These are phyloP conservation scores for Bruguiera sexangula DNA, from an alignment of 345 rosid genomes.

Conservation along the genomic window DNA sequence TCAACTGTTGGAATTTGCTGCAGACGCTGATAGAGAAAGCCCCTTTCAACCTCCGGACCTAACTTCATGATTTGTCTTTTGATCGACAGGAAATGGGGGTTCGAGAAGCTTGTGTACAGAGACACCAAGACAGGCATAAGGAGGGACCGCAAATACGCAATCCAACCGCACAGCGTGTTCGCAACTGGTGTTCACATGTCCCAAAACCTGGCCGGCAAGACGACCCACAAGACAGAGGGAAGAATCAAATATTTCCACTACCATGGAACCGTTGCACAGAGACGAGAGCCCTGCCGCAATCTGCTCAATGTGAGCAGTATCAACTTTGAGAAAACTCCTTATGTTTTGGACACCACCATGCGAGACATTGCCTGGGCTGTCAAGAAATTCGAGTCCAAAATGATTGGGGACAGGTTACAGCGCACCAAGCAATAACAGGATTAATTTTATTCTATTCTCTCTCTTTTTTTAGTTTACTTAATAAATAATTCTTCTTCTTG, in stretches of 20 bases:
- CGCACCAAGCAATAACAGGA: constrained; percentile 66
- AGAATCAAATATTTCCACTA: constrained; percentile 75
- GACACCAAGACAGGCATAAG: constrained; percentile 73
- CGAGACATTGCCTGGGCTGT: constrained; percentile 45
- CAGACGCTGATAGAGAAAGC: too few relatives aligned
- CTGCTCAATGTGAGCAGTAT: constrained; percentile 43
- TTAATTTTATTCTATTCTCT: neutral
- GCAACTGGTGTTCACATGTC: constrained; percentile 94
- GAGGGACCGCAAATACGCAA: constrained; percentile 75
- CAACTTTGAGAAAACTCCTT: constrained; percentile 55
- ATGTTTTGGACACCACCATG: constrained; percentile 64
- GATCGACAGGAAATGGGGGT: constrained; percentile 75
- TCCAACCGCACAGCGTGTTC: constrained; percentile 67
- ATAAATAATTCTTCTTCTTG: neutral
- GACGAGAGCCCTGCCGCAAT: constrained; percentile 68
- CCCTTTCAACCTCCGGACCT: too few relatives aligned
- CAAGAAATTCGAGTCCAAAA: constrained; percentile 67
- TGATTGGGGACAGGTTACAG: constrained; percentile 57
- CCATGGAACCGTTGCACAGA: constrained; percentile 73
- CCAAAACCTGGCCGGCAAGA: constrained; percentile 62
- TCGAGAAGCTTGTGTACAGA: constrained; percentile 80
- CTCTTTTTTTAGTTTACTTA: neutral
- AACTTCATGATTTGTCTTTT: neutral
- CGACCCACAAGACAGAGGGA: constrained; percentile 56
- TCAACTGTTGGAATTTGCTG: too few relatives aligned